A percentile compares a stretch with the other conserved stretches of the same genome.
phyloP scores from a whole-genome alignment of 2,329 filamentous ascomycete genomes.

The Thermoascus crustaceus region DNA sequence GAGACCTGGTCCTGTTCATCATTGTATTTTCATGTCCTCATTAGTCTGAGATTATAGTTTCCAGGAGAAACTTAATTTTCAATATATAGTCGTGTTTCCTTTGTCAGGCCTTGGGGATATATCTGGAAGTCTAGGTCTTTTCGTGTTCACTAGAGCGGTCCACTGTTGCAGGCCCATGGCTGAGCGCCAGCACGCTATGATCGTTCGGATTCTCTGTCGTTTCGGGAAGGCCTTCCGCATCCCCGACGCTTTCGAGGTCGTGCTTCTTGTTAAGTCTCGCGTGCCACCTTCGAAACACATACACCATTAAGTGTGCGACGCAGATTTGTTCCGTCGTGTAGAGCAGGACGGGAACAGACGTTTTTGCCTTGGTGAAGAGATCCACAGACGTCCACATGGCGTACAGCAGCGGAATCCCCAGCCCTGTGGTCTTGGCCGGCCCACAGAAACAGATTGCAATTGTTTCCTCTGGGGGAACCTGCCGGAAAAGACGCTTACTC shows the following conservation, averaged over 20 bases:
- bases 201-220: neutral
- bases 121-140: too few species aligned
- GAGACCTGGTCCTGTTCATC: too few species aligned
- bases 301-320: slow-evolving; percentile 32
- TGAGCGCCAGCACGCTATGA: too few species aligned
- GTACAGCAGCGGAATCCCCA: slow-evolving; percentile 60
- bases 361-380: slow-evolving; percentile 28
- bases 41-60: too few species aligned
- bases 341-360: slow-evolving; percentile 30
- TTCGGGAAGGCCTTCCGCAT: slow-evolving; percentile 2
- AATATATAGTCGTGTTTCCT: too few species aligned
- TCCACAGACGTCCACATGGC: slow-evolving; percentile 50
- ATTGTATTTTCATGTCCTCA: too few species aligned
- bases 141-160: too few species aligned
- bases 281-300: slow-evolving; percentile 27
- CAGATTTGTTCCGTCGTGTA: slow-evolving; percentile 35
- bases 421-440: slow-evolving; percentile 62
- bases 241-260: slow-evolving; percentile 9
- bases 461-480: slow-evolving; percentile 51
- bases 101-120: too few species aligned
- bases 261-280: slow-evolving; percentile 12
- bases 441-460: slow-evolving; percentile 66
- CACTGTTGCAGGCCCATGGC: too few species aligned
- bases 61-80: too few species aligned
- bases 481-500: slow-evolving; percentile 19